Evolutionary conservation across 352 stramenopile species (phyloP).

Genomic region (Phytophthora cryptogea): DNA sequence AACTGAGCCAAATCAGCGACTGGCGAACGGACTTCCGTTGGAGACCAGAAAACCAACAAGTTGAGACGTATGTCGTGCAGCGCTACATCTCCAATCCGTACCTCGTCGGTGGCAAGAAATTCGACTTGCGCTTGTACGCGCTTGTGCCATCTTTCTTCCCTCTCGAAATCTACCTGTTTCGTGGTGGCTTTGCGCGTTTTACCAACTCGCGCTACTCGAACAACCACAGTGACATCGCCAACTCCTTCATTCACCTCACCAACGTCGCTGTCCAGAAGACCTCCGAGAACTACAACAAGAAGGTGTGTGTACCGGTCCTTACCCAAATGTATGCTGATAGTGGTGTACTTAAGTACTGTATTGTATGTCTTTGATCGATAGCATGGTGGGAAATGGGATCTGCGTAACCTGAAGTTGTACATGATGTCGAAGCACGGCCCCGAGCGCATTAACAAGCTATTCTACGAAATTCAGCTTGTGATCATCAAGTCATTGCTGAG

Average conservation of each 20-base stretch:
- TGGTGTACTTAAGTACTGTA: neutral
- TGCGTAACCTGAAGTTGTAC: slow-evolving; percentile 91
- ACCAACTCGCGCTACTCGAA: slow-evolving; percentile 92
- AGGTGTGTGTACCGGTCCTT: slow-evolving; percentile 26
- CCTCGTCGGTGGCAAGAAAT: slow-evolving; percentile 95
- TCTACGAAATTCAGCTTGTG: slow-evolving; percentile 91
- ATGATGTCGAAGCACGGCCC: slow-evolving; percentile 90
- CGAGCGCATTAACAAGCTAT: slow-evolving; percentile 83
- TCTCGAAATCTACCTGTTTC: slow-evolving; percentile 92
- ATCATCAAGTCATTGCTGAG: slow-evolving; percentile 87
- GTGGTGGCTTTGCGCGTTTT: slow-evolving; percentile 91
- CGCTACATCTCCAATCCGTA: slow-evolving; percentile 95
- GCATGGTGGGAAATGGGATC: slow-evolving; percentile 92
- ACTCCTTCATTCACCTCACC: slow-evolving; percentile 94
- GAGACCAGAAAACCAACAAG: slow-evolving; percentile 76
- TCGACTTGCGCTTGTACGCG: slow-evolving; percentile 93
- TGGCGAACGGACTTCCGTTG: slow-evolving; percentile 92
- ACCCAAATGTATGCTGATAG: no score
- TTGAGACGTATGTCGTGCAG: slow-evolving; percentile 94
- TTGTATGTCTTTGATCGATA: slow-evolving; percentile 19
- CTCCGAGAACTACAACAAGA: slow-evolving; percentile 93
- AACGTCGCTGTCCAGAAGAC: slow-evolving; percentile 97
- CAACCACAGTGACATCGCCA: slow-evolving; percentile 88
- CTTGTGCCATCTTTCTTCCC: slow-evolving; percentile 93
- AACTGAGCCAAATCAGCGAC: slow-evolving; percentile 93